Percentiles rank a stretch among this genome's conserved stretches.
phyloP scores from a whole-genome alignment of 2,329 filamentous ascomycete species.

The Neonectria magnoliae region DNA sequence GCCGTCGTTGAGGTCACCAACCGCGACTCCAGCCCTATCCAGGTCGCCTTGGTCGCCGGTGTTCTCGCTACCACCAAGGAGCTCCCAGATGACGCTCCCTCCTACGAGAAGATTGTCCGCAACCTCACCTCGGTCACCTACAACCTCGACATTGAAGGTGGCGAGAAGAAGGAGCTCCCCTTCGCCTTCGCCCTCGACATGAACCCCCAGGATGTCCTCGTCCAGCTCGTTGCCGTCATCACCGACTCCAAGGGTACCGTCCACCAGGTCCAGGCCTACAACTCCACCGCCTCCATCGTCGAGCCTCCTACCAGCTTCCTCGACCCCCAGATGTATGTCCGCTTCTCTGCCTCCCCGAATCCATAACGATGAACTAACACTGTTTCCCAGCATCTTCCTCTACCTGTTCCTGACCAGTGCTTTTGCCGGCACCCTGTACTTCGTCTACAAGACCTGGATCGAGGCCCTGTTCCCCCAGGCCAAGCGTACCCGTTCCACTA shows the following conservation, averaged over 20 bases:
- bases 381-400: conserved; percentile 82
- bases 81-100: conserved; percentile 57
- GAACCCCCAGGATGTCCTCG: conserved; percentile 86
- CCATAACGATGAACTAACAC: conserved; percentile 42
- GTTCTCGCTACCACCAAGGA: conserved; percentile 69
- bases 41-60: conserved; percentile 80
- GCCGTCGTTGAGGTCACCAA: conserved; percentile 86
- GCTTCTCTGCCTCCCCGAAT: background rate
- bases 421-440: conserved; percentile 86
- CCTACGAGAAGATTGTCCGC: conserved; percentile 71
- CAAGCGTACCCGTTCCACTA: conserved; percentile 71
- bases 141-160: conserved; percentile 76
- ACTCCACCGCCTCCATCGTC: conserved; percentile 85
- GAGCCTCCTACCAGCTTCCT: conserved; percentile 92
- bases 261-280: conserved; percentile 83
- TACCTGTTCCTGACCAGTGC: conserved; percentile 87
- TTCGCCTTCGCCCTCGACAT: conserved; percentile 91
- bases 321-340: conserved; percentile 90
- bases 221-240: conserved; percentile 82
- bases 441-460: conserved; percentile 99
- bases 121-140: conserved; percentile 86
- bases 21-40: conserved; percentile 79
- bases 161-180: conserved; percentile 78
- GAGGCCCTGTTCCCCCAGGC: conserved; percentile 94
- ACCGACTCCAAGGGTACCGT: conserved; percentile 72